Base-by-base conservation (phyloP, 2,329 filamentous ascomycete species). In the Pyrenophora graminea region DNA sequence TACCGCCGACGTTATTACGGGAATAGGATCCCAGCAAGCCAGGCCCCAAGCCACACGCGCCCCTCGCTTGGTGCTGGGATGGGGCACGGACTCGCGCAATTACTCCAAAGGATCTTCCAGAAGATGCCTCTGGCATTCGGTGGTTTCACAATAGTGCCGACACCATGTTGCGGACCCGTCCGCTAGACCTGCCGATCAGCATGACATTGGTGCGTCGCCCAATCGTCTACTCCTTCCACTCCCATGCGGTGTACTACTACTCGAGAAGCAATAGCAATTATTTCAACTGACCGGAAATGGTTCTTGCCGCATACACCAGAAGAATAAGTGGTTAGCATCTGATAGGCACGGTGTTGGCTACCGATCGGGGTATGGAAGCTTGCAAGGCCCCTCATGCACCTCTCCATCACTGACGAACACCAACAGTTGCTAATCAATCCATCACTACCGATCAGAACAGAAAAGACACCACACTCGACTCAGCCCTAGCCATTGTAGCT, bases 141-240 rank as follows among this genome's bases (percentile, higher is more conserved):
- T 40, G 50, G 52, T 49, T 62, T 60, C 57, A 52, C 17, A 53
- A 45, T 53, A 31, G 21, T 49, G 53, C 57, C 57, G 56, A 52
- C 40, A 34, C 52, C 43, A 39, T 48, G 52, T 30, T 50, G 45
- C 49, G 45, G 52, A 56, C 50, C 52, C 55, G 43, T 44, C 45
- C 46, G 45, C 41, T 53, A 53, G 49, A 41, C 39, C 33, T 15
- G 55, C 27, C 51, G 51, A 57, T 56, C 42, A 55, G 55, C 48
- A 25, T 55, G 48, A 47, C 44, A 48, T 42, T 47, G 19, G 39
- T 39, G 44, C 44, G 34, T 40, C 36, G 38, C 39, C 44, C 45
- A 37, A 37, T 46, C 30, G 30, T 19, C 23, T 9, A 23, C 30
- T n/a, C 17, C 37, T 43, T 46, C 44, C n/a, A 19, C 44, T 15